Evolutionary conservation across 2,329 filamentous ascomycete species (phyloP).

Genomic region (Fusarium setosum): DNA sequence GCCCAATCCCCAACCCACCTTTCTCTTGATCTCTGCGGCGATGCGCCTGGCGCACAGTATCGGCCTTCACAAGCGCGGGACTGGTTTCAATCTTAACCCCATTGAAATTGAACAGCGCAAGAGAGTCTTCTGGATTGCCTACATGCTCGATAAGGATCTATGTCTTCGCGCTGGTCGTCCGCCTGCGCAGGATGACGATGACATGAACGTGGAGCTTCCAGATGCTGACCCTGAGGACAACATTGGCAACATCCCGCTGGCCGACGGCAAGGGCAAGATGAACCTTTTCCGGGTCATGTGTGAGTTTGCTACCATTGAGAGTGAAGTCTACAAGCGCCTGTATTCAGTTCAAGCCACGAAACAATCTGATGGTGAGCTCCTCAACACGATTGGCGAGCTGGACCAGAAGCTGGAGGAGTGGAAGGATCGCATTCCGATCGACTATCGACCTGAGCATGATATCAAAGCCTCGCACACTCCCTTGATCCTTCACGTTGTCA

Average conservation of each 20-base stretch:
- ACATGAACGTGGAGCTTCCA: conserved; percentile 96
- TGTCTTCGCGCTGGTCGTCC: conserved; percentile 70
- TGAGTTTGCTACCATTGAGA: conserved; percentile 90
- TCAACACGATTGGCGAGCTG: conserved; percentile 95
- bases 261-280: conserved; percentile 90
- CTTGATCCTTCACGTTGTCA: conserved; percentile 92
- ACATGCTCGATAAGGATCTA: conserved; percentile 73
- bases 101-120: conserved; percentile 92
- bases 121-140: conserved; percentile 74
- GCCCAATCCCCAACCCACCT: conserved; percentile 94
- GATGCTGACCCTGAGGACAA: conserved; percentile 92
- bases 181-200: conserved; percentile 72
- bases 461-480: conserved; percentile 94
- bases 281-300: conserved; percentile 96
- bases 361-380: conserved; percentile 89
- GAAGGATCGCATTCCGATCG: conserved; percentile 95
- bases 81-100: conserved; percentile 91
- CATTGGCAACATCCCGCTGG: conserved; percentile 91
- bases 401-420: conserved; percentile 91
- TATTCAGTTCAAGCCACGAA: conserved; percentile 94
- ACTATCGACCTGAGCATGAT: conserved; percentile 97
- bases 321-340: conserved; percentile 90
- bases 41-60: conserved; percentile 94
- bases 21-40: conserved; percentile 89
- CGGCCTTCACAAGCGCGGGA: conserved; percentile 92